phyloP scores from a whole-genome alignment of 2,329 filamentous ascomycete genomes.

The Nemania diffusa region DNA sequence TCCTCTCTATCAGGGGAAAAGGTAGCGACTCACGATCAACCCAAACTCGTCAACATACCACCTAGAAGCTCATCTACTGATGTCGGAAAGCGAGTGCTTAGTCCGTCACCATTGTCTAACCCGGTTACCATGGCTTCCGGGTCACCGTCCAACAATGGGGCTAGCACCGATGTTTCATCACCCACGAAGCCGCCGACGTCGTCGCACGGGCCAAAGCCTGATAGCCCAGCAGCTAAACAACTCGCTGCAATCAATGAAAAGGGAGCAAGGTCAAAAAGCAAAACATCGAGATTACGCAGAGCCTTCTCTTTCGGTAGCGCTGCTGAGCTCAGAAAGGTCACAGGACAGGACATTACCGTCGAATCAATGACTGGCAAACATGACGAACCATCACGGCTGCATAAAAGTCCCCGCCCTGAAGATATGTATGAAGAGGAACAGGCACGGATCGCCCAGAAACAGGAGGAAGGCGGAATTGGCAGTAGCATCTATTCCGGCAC shows the following conservation, averaged over 20 bases:
- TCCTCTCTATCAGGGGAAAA: constrained; percentile 58
- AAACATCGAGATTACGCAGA: constrained; percentile 84
- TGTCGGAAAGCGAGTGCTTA: constrained; percentile 71
- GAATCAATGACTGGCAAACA: constrained; percentile 42
- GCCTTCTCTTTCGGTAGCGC: constrained; percentile 98
- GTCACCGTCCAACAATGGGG: constrained; percentile 56
- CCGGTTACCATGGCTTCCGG: constrained; percentile 72
- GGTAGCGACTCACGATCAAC: constrained; percentile 62
- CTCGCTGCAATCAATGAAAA: constrained; percentile 88
- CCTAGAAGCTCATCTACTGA: constrained; percentile 72
- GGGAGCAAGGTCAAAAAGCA: constrained; percentile 80
- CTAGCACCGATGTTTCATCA: constrained; percentile 49
- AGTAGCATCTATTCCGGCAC: constrained; percentile 92
- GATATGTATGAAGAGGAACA: constrained; percentile 88
- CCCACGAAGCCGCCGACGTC: constrained; percentile 47
- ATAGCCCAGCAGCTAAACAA: constrained; percentile 83
- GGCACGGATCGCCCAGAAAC: constrained; percentile 87
- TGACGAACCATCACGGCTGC: constrained; percentile 65
- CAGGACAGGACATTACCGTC: constrained; percentile 64
- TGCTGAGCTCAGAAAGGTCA: constrained; percentile 84
- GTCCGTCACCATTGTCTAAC: constrained; percentile 79
- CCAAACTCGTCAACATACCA: constrained; percentile 67
- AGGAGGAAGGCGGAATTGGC: constrained; percentile 91
- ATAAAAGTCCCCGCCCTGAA: constrained; percentile 69
- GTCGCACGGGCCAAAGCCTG: constrained; percentile 50